Conservation (phyloP, 768 basidiomycete species). For the Agaricus subrufescens region DNA sequence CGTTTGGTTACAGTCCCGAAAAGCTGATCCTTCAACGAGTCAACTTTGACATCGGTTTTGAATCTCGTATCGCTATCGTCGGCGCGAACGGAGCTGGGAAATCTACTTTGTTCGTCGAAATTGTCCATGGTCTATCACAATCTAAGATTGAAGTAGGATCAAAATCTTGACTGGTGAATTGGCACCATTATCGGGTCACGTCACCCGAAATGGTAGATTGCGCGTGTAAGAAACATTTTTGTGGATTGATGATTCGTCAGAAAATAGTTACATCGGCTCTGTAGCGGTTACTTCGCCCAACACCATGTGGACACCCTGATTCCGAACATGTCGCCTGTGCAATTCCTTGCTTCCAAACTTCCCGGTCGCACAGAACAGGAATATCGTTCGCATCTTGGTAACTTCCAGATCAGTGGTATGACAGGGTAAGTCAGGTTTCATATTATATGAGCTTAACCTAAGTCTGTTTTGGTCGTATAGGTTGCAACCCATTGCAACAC, state of each 20-base stretch:
- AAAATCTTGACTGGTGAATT: conserved; percentile 88
- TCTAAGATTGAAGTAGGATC: conserved; percentile 48
- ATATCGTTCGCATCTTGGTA: conserved; percentile 91
- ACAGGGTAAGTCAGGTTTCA: conserved; percentile 55
- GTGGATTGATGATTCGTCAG: background rate
- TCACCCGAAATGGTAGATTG: conserved; percentile 87
- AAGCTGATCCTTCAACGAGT: conserved; percentile 72
- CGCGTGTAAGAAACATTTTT: conserved; percentile 56
- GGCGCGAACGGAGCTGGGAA: conserved; percentile 97
- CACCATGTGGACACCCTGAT: conserved; percentile 93
- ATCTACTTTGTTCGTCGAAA: conserved; percentile 71
- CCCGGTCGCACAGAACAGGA: conserved; percentile 96
- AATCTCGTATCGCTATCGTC: conserved; percentile 92
- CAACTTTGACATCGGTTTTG: conserved; percentile 91
- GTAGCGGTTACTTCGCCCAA: conserved; percentile 88
- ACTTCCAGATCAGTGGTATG: conserved; percentile 96
- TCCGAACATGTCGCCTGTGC: conserved; percentile 84
- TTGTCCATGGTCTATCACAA: background rate
- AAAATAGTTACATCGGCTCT: background rate
- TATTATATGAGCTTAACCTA: background rate
- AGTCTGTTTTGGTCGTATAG: conserved; percentile 25
- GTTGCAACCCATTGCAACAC: conserved; percentile 84
- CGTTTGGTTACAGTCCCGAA: conserved; percentile 81
- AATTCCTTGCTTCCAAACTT: conserved; percentile 87
- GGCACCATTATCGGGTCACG: conserved; percentile 68